Evolutionary conservation across 495 filamentous ascomycete species (phyloP).

Genomic region (Penicillium maclennaniae): DNA sequence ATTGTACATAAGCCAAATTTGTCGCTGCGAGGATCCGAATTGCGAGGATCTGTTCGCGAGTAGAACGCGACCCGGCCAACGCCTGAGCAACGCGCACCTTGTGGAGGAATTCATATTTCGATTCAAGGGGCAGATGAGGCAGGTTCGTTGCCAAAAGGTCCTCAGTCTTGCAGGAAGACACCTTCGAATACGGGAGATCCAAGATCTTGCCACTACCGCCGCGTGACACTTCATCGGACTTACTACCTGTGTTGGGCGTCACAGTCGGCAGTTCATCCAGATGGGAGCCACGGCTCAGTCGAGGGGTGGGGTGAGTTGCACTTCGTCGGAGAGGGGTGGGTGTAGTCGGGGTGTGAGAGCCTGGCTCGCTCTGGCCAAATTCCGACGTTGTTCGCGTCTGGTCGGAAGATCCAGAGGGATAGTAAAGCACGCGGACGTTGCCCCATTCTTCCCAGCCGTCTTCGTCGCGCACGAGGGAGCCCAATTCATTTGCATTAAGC

Average conservation of each 20-base stretch:
- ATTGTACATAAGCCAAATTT: slow-evolving; percentile 86
- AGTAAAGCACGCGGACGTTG: slow-evolving; percentile 61
- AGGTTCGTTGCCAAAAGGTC: slow-evolving; percentile 62
- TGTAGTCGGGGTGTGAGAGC: slow-evolving; percentile 36
- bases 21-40: slow-evolving; percentile 83
- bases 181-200: slow-evolving; percentile 63
- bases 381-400: slow-evolving; percentile 28
- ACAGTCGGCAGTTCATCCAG: slow-evolving; percentile 51
- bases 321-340: slow-evolving; percentile 50
- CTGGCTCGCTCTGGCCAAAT: slow-evolving; percentile 23
- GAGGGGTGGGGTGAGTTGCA: slow-evolving; percentile 53
- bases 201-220: slow-evolving; percentile 59
- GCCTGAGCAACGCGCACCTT: slow-evolving; percentile 78
- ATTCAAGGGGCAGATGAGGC: slow-evolving; percentile 62
- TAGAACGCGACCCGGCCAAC: slow-evolving; percentile 58
- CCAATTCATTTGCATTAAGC: slow-evolving; percentile 70
- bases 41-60: slow-evolving; percentile 71
- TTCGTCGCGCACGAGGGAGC: slow-evolving; percentile 58
- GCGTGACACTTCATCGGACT: slow-evolving; percentile 37
- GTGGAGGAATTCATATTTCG: slow-evolving; percentile 82
- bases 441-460: slow-evolving; percentile 66
- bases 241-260: slow-evolving; percentile 23
- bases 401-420: slow-evolving; percentile 41
- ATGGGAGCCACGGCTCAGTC: slow-evolving; percentile 41
- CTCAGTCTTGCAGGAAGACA: slow-evolving; percentile 59